Percentiles rank a stretch among this genome's conserved stretches.
These are phyloP conservation scores for Colletotrichum sp. DNA, from an alignment of 2,329 filamentous ascomycete genomes.

Conservation along the genomic window DNA sequence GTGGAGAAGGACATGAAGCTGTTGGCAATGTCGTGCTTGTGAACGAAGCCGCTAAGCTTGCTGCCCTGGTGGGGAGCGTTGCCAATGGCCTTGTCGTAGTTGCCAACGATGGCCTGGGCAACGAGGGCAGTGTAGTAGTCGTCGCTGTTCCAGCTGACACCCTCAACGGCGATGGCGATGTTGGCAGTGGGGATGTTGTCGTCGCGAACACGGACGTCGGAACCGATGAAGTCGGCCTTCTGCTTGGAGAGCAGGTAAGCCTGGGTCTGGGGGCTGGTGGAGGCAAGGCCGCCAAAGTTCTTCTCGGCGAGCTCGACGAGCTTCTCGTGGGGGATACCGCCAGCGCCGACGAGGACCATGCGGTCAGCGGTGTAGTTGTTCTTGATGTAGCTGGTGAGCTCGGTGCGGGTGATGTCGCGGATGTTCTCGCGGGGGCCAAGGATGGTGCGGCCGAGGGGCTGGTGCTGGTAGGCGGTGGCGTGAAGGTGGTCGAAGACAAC, in stretches of 20 bases:
- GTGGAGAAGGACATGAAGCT: constrained; percentile 99
- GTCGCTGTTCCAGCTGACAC: constrained; percentile 98
- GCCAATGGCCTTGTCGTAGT: constrained; percentile 99
- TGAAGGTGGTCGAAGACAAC: constrained; percentile 99
- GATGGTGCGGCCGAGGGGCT: constrained; percentile 96
- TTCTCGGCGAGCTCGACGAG: constrained; percentile 96
- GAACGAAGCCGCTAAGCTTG: constrained; percentile 95
- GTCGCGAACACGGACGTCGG: constrained; percentile 93
- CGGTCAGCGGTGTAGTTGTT: constrained; percentile 99
- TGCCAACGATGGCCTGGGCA: constrained; percentile 97
- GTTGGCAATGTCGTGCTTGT: constrained; percentile 95
- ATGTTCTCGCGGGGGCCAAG: constrained; percentile 98
- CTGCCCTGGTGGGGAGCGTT: constrained; percentile 96
- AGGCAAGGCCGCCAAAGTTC: constrained; percentile 84
- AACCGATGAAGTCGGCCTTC: constrained; percentile 94
- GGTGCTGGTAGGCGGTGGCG: constrained; percentile 95
- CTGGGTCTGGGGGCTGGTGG: constrained; percentile 75
- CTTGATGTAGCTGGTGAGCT: constrained; percentile 96
- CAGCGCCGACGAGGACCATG: constrained; percentile 97
- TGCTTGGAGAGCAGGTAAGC: constrained; percentile 81
- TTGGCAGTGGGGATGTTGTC: constrained; percentile 96
- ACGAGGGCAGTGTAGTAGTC: constrained; percentile 99
- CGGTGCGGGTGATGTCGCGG: constrained; percentile 88
- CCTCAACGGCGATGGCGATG: constrained; percentile 98
- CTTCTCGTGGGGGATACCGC: constrained; percentile 91